phyloP scores from a whole-genome alignment of 1,284 basidiomycete species.

The Pholiota adiposa region DNA sequence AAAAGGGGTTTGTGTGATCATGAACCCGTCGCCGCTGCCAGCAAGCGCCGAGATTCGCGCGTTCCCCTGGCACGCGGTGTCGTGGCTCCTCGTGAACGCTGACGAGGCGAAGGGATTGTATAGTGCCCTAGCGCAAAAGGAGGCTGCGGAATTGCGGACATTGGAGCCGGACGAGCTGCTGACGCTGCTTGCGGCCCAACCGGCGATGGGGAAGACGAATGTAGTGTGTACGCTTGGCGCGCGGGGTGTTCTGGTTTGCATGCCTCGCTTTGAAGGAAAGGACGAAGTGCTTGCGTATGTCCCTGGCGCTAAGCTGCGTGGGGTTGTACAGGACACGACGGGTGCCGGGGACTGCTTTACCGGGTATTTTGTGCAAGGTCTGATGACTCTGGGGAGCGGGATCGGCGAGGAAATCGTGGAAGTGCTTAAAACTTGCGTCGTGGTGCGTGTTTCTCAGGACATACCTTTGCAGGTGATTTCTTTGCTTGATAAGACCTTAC shows the following conservation, averaged over 20 bases:
- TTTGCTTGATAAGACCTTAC: neutral
- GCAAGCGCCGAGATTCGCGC: constrained; percentile 36
- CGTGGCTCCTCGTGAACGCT: constrained; percentile 61
- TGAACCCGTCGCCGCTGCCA: constrained; percentile 63
- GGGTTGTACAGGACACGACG: constrained; percentile 52
- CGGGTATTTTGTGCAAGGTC: constrained; percentile 57
- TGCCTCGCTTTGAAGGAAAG: constrained; percentile 31
- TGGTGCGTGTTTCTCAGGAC: constrained; percentile 35
- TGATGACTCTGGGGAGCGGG: constrained; percentile 45
- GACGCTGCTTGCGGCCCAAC: constrained; percentile 24
- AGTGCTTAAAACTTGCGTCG: constrained; percentile 43
- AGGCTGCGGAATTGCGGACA: constrained; percentile 1
- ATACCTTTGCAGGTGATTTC: neutral
- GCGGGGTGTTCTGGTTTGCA: constrained; percentile 47
- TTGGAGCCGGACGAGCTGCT: constrained; percentile 28
- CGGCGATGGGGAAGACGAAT: constrained; percentile 39
- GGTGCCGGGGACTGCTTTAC: constrained; percentile 66
- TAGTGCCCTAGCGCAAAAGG: constrained; percentile 24
- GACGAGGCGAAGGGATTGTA: constrained; percentile 49
- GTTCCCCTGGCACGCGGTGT: constrained; percentile 54
- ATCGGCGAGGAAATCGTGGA: constrained; percentile 37
- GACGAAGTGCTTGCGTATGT: constrained; percentile 37
- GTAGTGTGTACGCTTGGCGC: constrained; percentile 60
- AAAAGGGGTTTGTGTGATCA: constrained; percentile 38
- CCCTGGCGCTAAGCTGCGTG: constrained; percentile 48